Evolutionary conservation across 495 filamentous ascomycete species (phyloP).

Genomic region (Hypoxylon lenormandii): DNA sequence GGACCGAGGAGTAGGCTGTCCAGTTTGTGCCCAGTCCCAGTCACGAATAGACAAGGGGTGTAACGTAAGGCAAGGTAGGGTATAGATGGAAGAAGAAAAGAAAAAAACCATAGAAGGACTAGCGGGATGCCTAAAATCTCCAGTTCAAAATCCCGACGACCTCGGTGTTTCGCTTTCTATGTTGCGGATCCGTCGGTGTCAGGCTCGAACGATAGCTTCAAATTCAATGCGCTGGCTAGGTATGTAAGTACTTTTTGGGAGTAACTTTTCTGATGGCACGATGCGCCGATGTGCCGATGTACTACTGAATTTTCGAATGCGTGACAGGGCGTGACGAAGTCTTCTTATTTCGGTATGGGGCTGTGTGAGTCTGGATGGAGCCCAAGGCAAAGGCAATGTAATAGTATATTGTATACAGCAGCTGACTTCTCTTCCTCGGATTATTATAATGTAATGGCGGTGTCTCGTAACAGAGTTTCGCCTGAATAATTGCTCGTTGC

Average conservation of each 20-base stretch:
- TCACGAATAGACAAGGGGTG: constrained; percentile 47
- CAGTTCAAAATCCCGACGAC: constrained; percentile 45
- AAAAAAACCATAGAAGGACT: constrained; percentile 27
- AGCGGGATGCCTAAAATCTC: constrained; percentile 44
- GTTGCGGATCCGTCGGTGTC: constrained; percentile 46
- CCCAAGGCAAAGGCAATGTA: not conserved
- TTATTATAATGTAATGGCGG: not conserved
- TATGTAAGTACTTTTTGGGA: too few species aligned
- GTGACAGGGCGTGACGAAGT: constrained; percentile 4
- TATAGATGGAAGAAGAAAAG: constrained; percentile 13
- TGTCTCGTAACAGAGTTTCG: constrained; percentile 16
- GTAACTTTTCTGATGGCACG: constrained; percentile 31
- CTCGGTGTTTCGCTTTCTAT: constrained; percentile 41
- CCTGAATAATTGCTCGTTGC: constrained; percentile 30
- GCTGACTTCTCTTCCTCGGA: not conserved
- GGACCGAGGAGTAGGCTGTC: constrained; percentile 25
- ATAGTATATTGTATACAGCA: not conserved
- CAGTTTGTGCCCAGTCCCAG: constrained; percentile 33
- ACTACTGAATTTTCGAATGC: constrained; percentile 1
- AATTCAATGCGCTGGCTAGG: constrained; percentile 23
- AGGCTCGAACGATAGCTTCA: constrained; percentile 38
- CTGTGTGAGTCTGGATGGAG: not conserved
- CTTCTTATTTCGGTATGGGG: constrained; percentile 9
- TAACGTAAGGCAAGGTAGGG: constrained; percentile 40
- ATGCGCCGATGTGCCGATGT: constrained; percentile 4